These are phyloP conservation scores for Rheum nobile DNA, from an alignment of 148 eudicot species.

Conservation along the genomic window DNA sequence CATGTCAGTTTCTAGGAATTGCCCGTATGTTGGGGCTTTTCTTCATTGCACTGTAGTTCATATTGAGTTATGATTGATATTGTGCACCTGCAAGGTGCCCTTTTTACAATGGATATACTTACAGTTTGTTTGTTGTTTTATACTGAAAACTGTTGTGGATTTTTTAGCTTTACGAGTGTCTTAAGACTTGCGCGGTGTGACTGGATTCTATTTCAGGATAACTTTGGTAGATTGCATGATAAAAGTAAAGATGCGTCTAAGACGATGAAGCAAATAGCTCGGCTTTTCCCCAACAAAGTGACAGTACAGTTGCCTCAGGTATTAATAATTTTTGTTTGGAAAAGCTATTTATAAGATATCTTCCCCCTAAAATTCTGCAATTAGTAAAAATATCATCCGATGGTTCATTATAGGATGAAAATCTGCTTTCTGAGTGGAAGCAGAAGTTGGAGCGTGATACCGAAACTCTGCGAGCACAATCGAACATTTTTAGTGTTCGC, in stretches of 20 bases:
- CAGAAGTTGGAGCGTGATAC: conserved; percentile 81
- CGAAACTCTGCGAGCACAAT: conserved; percentile 72
- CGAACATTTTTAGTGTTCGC: conserved; percentile 57
- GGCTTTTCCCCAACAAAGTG: conserved; percentile 88
- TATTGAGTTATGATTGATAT: too few species aligned
- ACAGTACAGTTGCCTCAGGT: conserved; percentile 92
- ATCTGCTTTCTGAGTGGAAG: conserved; percentile 67
- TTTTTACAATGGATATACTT: background rate
- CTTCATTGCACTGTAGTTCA: background rate
- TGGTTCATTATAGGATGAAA: conserved; percentile 54
- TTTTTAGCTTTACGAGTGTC: background rate
- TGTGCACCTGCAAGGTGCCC: background rate
- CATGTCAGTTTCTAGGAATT: background rate
- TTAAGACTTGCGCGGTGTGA: background rate
- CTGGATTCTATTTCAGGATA: conserved; percentile 39
- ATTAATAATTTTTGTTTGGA: background rate
- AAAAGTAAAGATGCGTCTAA: conserved; percentile 71
- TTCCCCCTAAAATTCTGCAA: background rate
- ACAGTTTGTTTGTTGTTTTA: background rate
- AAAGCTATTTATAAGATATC: background rate
- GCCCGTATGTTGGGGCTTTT: background rate
- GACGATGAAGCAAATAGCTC: conserved; percentile 62
- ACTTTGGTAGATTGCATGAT: conserved; percentile 67
- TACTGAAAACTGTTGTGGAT: background rate
- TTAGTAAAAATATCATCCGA: background rate